Percentiles rank a stretch among this genome's conserved stretches.
phyloP scores from a whole-genome alignment of 768 basidiomycete species.

The Clitopilus passeckerianus region DNA sequence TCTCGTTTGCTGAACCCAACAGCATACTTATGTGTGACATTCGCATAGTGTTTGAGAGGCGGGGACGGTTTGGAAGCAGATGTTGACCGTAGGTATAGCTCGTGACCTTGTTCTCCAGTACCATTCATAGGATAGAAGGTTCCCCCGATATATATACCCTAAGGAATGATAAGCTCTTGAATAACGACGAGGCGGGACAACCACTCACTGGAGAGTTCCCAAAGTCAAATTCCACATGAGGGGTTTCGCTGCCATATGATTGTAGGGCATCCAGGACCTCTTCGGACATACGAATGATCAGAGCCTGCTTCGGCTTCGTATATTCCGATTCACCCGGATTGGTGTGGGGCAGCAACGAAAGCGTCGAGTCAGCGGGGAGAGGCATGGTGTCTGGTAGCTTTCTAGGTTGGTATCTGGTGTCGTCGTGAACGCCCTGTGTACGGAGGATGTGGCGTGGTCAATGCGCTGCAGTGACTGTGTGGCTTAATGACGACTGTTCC shows the following conservation, averaged over 20 bases:
- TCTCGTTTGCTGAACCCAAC: slow-evolving; percentile 45
- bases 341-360: slow-evolving; percentile 56
- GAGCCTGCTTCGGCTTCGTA: slow-evolving; percentile 64
- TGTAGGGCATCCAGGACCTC: slow-evolving; percentile 70
- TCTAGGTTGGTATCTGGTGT: slow-evolving; percentile 1
- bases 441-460: not conserved
- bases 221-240: slow-evolving; percentile 56
- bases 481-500: not conserved
- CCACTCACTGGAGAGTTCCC: slow-evolving; percentile 51
- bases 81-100: slow-evolving; percentile 66
- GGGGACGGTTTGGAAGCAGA: slow-evolving; percentile 53
- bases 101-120: slow-evolving; percentile 56
- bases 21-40: slow-evolving; percentile 66
- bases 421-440: slow-evolving; percentile 1
- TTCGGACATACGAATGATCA: slow-evolving; percentile 71
- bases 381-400: slow-evolving; percentile 45
- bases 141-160: slow-evolving; percentile 68
- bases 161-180: slow-evolving; percentile 3
- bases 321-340: slow-evolving; percentile 50
- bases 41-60: slow-evolving; percentile 70
- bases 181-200: not conserved
- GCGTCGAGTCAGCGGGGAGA: slow-evolving; percentile 47
- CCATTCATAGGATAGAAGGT: slow-evolving; percentile 57
- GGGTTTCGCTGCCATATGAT: slow-evolving; percentile 32
- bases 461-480: not conserved